phyloP scores from a whole-genome alignment of 2,329 filamentous ascomycete species.

The Stylonectria norvegica region DNA sequence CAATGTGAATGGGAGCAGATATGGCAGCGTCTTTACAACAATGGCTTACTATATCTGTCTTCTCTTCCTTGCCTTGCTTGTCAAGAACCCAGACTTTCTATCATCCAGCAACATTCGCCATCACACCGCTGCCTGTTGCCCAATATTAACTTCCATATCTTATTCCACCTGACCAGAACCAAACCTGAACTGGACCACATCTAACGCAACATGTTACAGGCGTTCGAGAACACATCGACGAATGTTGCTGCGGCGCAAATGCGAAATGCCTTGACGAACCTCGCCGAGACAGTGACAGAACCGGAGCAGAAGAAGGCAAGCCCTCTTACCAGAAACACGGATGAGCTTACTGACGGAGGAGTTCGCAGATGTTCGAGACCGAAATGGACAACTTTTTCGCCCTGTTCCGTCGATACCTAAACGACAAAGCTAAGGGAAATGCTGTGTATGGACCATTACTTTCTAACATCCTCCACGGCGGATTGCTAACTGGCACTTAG shows the following conservation, averaged over 20 bases:
- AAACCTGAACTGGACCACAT: no score
- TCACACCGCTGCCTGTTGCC: no score
- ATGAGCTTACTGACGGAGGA: constrained; percentile 10
- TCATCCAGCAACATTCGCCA: no score
- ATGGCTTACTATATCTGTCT: no score
- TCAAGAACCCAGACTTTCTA: no score
- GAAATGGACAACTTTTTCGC: constrained; percentile 99
- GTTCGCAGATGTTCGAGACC: constrained; percentile 79
- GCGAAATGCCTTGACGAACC: constrained; percentile 93
- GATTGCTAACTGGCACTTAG: constrained; percentile 43
- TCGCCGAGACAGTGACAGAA: constrained; percentile 86
- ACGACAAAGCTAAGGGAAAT: constrained; percentile 98
- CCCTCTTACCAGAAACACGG: no score
- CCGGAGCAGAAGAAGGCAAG: constrained; percentile 77
- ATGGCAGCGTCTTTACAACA: no score
- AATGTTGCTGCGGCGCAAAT: constrained; percentile 98
- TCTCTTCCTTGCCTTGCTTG: no score
- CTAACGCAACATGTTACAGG: constrained; percentile 52
- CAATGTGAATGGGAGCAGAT: no score
- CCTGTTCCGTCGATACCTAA: constrained; percentile 95
- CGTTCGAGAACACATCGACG: constrained; percentile 98
- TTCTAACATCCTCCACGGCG: not conserved
- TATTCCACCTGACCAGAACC: no score
- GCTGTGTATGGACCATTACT: constrained; percentile 58
- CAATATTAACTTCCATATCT: no score